phyloP scores from a whole-genome alignment of 306 rosid species.

The Inga laurina region DNA sequence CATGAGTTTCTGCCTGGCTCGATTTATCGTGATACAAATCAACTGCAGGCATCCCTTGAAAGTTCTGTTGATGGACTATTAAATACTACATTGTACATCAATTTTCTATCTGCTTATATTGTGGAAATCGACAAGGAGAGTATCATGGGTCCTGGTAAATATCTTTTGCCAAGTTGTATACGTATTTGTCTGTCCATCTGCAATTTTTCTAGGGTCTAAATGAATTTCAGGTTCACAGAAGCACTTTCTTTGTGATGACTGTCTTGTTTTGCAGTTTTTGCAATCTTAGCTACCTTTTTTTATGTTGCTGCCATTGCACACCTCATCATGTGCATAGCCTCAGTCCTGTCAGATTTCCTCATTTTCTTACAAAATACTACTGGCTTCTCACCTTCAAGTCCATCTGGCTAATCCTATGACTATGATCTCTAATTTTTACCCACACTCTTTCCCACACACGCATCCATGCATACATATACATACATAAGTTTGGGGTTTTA shows the following conservation, averaged over 20 bases:
- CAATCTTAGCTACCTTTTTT: constrained; percentile 6
- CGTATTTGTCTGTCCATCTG: constrained; percentile 15
- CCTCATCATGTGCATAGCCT: constrained; percentile 6
- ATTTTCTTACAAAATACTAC: constrained; percentile 7
- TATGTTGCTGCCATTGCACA: not conserved
- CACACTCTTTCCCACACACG: not conserved
- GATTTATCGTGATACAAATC: constrained; percentile 54
- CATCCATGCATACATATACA: not conserved
- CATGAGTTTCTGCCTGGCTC: constrained; percentile 96
- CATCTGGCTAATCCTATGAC: constrained; percentile 19
- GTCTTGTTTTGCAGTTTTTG: constrained; percentile 30
- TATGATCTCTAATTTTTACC: not conserved
- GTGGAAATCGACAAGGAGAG: constrained; percentile 78
- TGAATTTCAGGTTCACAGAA: not conserved
- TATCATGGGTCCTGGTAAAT: constrained; percentile 87
- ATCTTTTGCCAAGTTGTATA: constrained; percentile 28
- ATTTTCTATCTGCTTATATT: constrained; percentile 81
- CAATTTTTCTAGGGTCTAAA: not conserved
- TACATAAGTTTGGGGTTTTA: not conserved
- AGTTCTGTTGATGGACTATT: constrained; percentile 71
- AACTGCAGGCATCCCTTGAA: constrained; percentile 79
- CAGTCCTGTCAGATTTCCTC: constrained; percentile 1
- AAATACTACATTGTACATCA: constrained; percentile 75
- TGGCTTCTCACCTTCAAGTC: constrained; percentile 29
- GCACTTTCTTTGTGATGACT: constrained; percentile 10